Conservation (phyloP, 2,329 filamentous ascomycete genomes). For the Hirsutella thompsonii region DNA sequence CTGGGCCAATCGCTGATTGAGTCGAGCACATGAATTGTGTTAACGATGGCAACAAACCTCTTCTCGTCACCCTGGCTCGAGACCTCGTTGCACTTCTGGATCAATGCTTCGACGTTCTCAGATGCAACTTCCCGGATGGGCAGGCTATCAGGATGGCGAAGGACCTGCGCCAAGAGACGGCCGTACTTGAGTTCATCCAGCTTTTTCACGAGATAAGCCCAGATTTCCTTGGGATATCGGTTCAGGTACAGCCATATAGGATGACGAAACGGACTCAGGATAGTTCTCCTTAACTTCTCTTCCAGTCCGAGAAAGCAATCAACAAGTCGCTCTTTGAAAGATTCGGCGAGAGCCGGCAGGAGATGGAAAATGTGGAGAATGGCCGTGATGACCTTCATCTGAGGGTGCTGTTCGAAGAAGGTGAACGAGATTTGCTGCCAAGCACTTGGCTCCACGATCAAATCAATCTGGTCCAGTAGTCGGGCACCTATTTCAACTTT, state of each 20-base stretch:
- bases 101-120: constrained; percentile 58
- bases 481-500: constrained; percentile 95
- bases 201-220: constrained; percentile 64
- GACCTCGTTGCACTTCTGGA: constrained; percentile 52
- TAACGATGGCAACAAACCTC: constrained; percentile 58
- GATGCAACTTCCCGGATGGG: constrained; percentile 63
- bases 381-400: constrained; percentile 89
- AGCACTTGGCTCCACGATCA: constrained; percentile 67
- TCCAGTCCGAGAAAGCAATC: constrained; percentile 86
- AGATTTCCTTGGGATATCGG: constrained; percentile 80
- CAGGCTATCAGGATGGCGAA: constrained; percentile 62
- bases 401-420: constrained; percentile 80
- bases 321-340: constrained; percentile 82
- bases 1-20: constrained; percentile 58
- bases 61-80: constrained; percentile 56
- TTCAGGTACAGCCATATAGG: constrained; percentile 91
- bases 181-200: constrained; percentile 80
- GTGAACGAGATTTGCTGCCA: constrained; percentile 90
- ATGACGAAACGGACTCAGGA: constrained; percentile 80
- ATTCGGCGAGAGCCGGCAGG: constrained; percentile 78
- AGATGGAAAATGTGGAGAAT: constrained; percentile 97
- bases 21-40: constrained; percentile 74
- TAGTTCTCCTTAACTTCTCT: constrained; percentile 69
- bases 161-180: constrained; percentile 78
- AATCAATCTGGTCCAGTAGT: constrained; percentile 86